A percentile compares a stretch with the other conserved stretches of the same genome.
These are phyloP conservation scores for Phytophthora aleatoria DNA, from an alignment of 352 stramenopile genomes.

Conservation along the genomic window DNA sequence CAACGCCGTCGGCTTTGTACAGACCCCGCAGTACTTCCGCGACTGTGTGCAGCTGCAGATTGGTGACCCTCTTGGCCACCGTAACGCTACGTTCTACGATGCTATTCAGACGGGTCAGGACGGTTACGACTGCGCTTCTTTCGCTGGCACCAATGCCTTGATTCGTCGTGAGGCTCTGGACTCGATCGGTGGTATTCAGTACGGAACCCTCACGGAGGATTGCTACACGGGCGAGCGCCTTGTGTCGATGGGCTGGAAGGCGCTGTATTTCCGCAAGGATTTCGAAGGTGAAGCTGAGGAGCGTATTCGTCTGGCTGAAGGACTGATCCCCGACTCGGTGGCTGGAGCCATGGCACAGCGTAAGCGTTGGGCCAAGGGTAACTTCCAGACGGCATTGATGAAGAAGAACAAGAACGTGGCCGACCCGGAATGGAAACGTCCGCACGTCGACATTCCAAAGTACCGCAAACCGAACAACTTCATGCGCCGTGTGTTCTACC, in stretches of 20 bases:
- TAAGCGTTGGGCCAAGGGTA: slow-evolving; percentile 84
- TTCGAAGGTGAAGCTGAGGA: slow-evolving; percentile 80
- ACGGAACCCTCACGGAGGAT: slow-evolving; percentile 85
- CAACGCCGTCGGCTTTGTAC: slow-evolving; percentile 81
- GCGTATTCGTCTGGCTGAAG: slow-evolving; percentile 80
- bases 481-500: slow-evolving; percentile 86
- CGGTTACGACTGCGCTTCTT: slow-evolving; percentile 82
- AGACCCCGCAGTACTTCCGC: slow-evolving; percentile 86
- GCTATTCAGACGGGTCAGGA: slow-evolving; percentile 85
- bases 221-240: slow-evolving; percentile 81
- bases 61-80: slow-evolving; percentile 79
- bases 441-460: slow-evolving; percentile 71
- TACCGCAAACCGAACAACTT: slow-evolving; percentile 84
- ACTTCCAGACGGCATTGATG: slow-evolving; percentile 86
- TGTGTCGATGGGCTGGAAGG: slow-evolving; percentile 85
- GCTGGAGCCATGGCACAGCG: slow-evolving; percentile 77
- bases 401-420: slow-evolving; percentile 82
- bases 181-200: slow-evolving; percentile 86
- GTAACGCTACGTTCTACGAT: slow-evolving; percentile 87
- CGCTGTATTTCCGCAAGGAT: slow-evolving; percentile 88
- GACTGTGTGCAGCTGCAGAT: slow-evolving; percentile 87
- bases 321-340: slow-evolving; percentile 80
- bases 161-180: slow-evolving; percentile 85
- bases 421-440: slow-evolving; percentile 82
- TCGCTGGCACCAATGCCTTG: slow-evolving; percentile 81